These are phyloP conservation scores for Trifolium dubium DNA, from an alignment of 306 rosid genomes.

Conservation along the genomic window DNA sequence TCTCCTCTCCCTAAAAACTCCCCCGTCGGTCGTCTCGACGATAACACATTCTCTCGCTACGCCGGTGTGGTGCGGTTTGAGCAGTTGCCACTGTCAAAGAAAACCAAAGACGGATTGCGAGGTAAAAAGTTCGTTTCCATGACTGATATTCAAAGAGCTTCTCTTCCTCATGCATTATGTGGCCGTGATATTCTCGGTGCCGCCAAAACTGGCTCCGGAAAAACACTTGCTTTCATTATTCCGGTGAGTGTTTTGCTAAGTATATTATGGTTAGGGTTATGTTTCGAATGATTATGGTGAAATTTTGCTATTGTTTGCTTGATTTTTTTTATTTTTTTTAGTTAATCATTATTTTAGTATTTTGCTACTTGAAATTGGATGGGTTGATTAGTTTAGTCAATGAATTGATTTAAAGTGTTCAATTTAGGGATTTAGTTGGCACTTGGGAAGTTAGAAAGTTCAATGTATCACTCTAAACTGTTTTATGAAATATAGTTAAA, in stretches of 20 bases:
- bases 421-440: not conserved
- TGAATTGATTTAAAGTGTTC: not conserved
- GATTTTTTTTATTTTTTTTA: not conserved
- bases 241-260: conserved; percentile 59
- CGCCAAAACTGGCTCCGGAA: conserved; percentile 93
- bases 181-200: conserved; percentile 92
- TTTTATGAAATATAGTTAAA: not conserved
- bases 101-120: conserved; percentile 62
- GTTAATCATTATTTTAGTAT: not conserved
- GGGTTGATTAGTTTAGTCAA: not conserved
- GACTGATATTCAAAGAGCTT: conserved; percentile 89
- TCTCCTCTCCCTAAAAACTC: conserved; percentile 51
- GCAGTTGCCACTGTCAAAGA: conserved; percentile 71
- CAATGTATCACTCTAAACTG: not conserved
- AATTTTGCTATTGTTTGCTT: not conserved
- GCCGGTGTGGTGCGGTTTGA: conserved; percentile 63
- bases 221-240: conserved; percentile 85
- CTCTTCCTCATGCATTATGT: conserved; percentile 83
- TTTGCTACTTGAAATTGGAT: not conserved
- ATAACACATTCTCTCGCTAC: conserved; percentile 59
- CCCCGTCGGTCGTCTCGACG: conserved; percentile 52
- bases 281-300: conserved; percentile 8
- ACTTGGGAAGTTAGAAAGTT: not conserved
- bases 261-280: not conserved
- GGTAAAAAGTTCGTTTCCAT: conserved; percentile 53